These are phyloP conservation scores for Cicer yamashitae DNA, from an alignment of 306 rosid genomes.

Conservation along the genomic window DNA sequence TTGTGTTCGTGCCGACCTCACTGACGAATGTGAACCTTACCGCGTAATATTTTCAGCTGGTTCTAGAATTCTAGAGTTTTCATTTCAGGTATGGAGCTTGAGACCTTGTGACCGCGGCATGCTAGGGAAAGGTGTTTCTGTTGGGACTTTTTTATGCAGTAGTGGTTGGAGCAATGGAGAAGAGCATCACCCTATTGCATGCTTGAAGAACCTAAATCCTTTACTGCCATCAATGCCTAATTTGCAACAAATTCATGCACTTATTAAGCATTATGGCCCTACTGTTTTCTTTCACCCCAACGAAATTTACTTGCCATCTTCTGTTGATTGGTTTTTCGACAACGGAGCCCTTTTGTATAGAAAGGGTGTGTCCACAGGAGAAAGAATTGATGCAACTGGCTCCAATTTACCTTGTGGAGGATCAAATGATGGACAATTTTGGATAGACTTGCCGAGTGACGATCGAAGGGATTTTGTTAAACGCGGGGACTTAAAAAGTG, in stretches of 20 bases:
- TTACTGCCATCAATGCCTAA: conserved; percentile 72
- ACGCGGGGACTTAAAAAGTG: conserved; percentile 68
- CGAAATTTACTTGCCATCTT: conserved; percentile 85
- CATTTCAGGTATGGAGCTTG: conserved; percentile 66
- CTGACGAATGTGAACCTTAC: conserved; percentile 68
- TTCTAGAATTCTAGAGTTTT: conserved; percentile 44
- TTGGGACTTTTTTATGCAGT: conserved; percentile 76
- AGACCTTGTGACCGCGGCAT: conserved; percentile 77
- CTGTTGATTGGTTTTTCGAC: conserved; percentile 82
- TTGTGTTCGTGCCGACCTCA: conserved; percentile 78
- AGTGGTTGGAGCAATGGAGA: conserved; percentile 47
- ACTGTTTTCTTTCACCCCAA: conserved; percentile 83
- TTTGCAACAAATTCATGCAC: conserved; percentile 78
- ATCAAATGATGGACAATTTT: conserved; percentile 65
- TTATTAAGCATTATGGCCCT: conserved; percentile 85
- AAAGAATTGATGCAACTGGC: conserved; percentile 63
- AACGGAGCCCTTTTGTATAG: conserved; percentile 67
- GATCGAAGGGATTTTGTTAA: conserved; percentile 50
- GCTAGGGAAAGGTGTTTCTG: conserved; percentile 72
- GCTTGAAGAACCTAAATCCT: conserved; percentile 80
- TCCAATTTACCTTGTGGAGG: conserved; percentile 78
- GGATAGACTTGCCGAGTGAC: conserved; percentile 82
- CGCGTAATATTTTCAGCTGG: conserved; percentile 47
- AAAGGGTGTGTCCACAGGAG: conserved; percentile 54
- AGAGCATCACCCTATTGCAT: conserved; percentile 55